A percentile compares a stretch with the other conserved stretches of the same genome.
Conservation (phyloP, 139 green algal species). For the Picochlorum sp. region DNA sequence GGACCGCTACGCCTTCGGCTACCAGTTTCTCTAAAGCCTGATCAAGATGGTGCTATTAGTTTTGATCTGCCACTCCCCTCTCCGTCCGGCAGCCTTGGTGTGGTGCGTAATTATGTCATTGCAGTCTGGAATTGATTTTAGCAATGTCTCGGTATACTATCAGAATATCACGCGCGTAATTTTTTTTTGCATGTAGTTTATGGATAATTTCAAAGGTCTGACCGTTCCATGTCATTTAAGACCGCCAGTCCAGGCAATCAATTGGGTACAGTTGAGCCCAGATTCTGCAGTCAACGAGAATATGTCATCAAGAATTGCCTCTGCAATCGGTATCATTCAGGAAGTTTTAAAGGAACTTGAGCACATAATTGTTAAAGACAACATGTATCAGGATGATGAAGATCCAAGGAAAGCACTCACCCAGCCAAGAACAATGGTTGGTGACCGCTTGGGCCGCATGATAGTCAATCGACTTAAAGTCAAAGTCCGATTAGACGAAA, state of each 20-base stretch:
- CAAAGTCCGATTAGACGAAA: conserved; percentile 51
- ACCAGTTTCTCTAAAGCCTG: conserved; percentile 39
- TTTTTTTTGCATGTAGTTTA: conserved; percentile 23
- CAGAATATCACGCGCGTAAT: conserved; percentile 14
- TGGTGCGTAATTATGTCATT: conserved; percentile 7
- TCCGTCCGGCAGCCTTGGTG: conserved; percentile 23
- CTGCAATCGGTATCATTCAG: conserved; percentile 17
- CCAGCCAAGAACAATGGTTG: conserved; percentile 26
- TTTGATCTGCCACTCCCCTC: conserved; percentile 46
- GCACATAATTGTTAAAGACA: conserved; percentile 14
- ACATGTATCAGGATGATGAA: conserved; percentile 9
- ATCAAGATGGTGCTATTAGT: conserved; percentile 38
- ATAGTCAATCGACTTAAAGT: conserved; percentile 45
- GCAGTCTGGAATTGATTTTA: too few relatives aligned
- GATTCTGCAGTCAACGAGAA: conserved; percentile 32
- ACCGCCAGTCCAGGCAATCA: conserved; percentile 28
- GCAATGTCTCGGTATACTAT: conserved; percentile 17
- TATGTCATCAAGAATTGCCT: conserved; percentile 16
- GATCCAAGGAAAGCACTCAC: conserved; percentile 19
- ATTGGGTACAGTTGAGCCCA: conserved; percentile 26
- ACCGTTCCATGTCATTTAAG: conserved; percentile 44
- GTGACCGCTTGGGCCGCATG: conserved; percentile 30
- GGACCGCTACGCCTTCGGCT: conserved; percentile 45
- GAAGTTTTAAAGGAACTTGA: conserved; percentile 20
- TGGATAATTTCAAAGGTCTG: conserved; percentile 46